A percentile compares a stretch with the other conserved stretches of the same genome.
Conservation (phyloP, 345 rosid genomes). For the Erodium maritimum region DNA sequence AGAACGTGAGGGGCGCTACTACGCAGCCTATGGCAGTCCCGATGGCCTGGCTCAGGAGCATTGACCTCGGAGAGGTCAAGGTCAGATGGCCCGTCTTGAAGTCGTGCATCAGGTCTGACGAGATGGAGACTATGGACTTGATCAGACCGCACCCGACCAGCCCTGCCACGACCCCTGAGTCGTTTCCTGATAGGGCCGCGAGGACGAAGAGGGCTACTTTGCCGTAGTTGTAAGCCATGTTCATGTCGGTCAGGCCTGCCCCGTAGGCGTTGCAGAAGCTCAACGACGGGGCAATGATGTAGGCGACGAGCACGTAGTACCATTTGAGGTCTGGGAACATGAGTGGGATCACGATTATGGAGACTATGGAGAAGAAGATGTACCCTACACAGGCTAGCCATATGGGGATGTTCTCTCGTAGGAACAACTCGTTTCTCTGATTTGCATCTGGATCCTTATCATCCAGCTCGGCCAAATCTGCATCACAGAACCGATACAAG, state of each 20-base stretch:
- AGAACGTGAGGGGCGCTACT: constrained; percentile 67
- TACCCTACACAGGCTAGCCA: constrained; percentile 72
- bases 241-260: constrained; percentile 87
- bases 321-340: constrained; percentile 83
- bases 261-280: constrained; percentile 95
- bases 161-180: constrained; percentile 66
- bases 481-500: too few species aligned
- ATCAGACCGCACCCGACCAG: constrained; percentile 83
- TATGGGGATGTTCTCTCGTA: constrained; percentile 55
- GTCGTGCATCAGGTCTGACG: constrained; percentile 87
- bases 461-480: constrained; percentile 15
- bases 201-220: constrained; percentile 79
- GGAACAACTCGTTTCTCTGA: constrained; percentile 43
- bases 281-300: constrained; percentile 67
- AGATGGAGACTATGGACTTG: constrained; percentile 69
- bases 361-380: constrained; percentile 43
- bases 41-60: constrained; percentile 71
- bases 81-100: constrained; percentile 81
- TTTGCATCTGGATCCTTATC: constrained; percentile 19
- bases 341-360: constrained; percentile 49
- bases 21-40: constrained; percentile 80
- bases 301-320: constrained; percentile 73
- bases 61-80: constrained; percentile 69
- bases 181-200: constrained; percentile 51
- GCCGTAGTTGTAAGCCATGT: constrained; percentile 89